Base-by-base conservation (phyloP, 2,329 filamentous ascomycete genomes). In the Aspergillus ochraceus region DNA sequence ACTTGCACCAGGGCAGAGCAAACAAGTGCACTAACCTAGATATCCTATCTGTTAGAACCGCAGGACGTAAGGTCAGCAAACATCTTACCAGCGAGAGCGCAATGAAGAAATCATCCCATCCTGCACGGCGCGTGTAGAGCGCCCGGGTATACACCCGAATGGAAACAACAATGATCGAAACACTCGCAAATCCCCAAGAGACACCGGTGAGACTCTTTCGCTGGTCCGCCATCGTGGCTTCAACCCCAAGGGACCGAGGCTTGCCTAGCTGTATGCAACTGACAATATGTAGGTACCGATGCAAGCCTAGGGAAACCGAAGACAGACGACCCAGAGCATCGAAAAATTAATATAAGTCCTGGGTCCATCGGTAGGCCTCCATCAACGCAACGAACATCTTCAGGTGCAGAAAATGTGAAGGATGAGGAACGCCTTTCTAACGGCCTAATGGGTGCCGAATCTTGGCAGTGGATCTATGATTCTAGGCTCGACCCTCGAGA, bases 71-170 rank as follows among this genome's bases (percentile, higher is more conserved):
- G 1, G 6, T 12, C 3, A 42, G 30, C 6, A 6, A 19, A 12
- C 10, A 14, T n/a, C 32, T n/a, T 57, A 58, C 58, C 57, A 61
- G 24, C 4, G 57, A 32, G 9, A 62, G 14, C 5, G 49, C 36
- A 9, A 64, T 62, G 22, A 60, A 62, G 3, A 57, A 57, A 17
- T 64, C 57, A 56, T 64, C 61, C 59, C 61, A 64, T 12, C 59
- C 59, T 3, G 47, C 54, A 6, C 50, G 45, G 1, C 49, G 51
- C 5, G 60, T 61, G 10, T 55, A 29, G 2, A 57, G 12, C 5
- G 55, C 19, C 12, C 61, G 39, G 4, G 57, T 60, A 32, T 62
- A 57, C 10, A 62, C 39, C 9, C 62, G 42, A 14, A 62, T 26
- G 2, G 2, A 24, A 6, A 62, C 57, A 3, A 58, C 22, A 8